Percentiles rank a stretch among this genome's conserved stretches.
These are phyloP conservation scores for Tetrahymena borealis DNA, from an alignment of 73 alveolate genomes.

Conservation along the genomic window DNA sequence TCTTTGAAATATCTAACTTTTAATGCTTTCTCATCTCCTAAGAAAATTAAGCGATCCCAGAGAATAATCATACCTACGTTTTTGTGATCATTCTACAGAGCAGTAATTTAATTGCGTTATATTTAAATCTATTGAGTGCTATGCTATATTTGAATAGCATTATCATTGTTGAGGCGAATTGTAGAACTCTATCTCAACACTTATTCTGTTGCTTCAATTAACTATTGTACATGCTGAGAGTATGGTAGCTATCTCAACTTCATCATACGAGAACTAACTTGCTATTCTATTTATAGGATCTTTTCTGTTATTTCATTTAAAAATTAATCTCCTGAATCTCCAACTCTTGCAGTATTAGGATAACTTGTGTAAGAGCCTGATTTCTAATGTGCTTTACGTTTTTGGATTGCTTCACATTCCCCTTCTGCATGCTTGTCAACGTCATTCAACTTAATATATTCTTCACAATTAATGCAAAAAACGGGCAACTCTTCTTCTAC, in stretches of 20 bases:
- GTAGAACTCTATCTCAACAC: background rate
- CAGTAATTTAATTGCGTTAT: background rate
- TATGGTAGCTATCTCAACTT: background rate
- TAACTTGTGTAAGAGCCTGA: background rate
- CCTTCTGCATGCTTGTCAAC: background rate
- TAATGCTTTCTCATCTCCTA: background rate
- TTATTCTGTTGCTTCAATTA: background rate
- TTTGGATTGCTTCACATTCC: background rate
- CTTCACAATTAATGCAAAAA: background rate
- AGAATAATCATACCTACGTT: background rate
- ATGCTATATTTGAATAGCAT: background rate
- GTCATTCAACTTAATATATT: background rate
- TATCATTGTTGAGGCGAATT: background rate
- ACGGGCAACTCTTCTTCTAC: background rate
- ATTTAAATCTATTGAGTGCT: background rate
- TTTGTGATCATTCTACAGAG: background rate
- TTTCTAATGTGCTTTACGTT: background rate
- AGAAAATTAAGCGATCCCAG: background rate
- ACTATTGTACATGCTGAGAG: background rate
- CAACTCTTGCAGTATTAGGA: background rate
- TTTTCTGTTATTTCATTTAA: background rate
- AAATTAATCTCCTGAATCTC: background rate
- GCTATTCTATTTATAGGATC: background rate
- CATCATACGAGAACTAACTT: background rate
- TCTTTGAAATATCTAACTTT: background rate